Conservation (phyloP, 2,329 filamentous ascomycete species). For the Aureobasidium melanogenum region DNA sequence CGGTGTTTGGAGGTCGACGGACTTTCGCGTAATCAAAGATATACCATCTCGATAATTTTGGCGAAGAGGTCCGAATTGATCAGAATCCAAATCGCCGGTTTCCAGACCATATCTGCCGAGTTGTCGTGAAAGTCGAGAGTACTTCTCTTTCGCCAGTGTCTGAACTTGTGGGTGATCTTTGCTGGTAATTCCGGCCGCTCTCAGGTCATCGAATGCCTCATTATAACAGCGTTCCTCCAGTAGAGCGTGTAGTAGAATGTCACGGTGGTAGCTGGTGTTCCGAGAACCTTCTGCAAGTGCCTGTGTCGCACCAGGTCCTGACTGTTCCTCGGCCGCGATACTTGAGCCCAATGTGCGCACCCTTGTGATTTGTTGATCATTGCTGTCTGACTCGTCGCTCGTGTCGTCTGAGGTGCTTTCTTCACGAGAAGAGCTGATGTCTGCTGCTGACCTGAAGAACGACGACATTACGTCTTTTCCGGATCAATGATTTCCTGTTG, state of each 20-base stretch:
- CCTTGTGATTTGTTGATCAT: neutral
- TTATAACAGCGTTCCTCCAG: conserved; percentile 36
- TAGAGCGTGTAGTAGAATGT: conserved; percentile 36
- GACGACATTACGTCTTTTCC: conserved; percentile 12
- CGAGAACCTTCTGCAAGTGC: conserved; percentile 3
- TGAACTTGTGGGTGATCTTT: conserved; percentile 29
- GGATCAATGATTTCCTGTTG: neutral
- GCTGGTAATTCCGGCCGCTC: conserved; percentile 17
- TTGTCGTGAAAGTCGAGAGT: conserved; percentile 29
- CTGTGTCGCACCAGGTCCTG: neutral
- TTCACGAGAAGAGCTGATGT: conserved; percentile 13
- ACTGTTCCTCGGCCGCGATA: neutral
- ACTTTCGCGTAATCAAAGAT: conserved; percentile 18
- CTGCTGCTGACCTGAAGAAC: conserved; percentile 14
- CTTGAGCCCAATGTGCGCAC: conserved; percentile 7
- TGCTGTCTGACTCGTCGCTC: conserved; percentile 1
- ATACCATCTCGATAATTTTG: conserved; percentile 31
- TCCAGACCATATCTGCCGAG: conserved; percentile 29
- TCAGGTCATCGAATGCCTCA: conserved; percentile 30
- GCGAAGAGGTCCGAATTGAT: conserved; percentile 26
- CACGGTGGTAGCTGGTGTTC: conserved; percentile 17
- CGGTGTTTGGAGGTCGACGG: neutral
- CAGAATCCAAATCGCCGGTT: conserved; percentile 29
- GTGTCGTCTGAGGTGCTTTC: conserved; percentile 9
- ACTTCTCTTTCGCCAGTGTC: conserved; percentile 29